Conservation (phyloP, 163 green algal genomes). For the Chloroidium sp. region DNA sequence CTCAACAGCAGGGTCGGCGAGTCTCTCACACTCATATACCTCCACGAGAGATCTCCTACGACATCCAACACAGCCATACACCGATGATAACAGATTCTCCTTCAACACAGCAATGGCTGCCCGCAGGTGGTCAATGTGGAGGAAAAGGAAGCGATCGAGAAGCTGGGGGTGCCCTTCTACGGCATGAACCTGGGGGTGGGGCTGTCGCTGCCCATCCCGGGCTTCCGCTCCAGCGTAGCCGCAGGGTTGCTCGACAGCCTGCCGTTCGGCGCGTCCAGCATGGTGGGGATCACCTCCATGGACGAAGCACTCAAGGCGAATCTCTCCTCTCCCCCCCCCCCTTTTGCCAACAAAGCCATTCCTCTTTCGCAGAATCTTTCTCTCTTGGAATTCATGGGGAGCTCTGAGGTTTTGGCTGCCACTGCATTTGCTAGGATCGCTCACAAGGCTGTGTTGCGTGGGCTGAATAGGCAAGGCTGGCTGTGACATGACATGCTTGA, state of each 20-base stretch:
- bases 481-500: too few relatives aligned
- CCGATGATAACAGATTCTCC: too few relatives aligned
- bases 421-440: too few relatives aligned
- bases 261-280: conserved; percentile 50
- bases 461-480: too few relatives aligned
- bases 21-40: too few relatives aligned
- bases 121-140: conserved; percentile 50
- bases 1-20: too few relatives aligned
- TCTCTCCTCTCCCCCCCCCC: neutral
- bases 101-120: neutral
- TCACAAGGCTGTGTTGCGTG: too few relatives aligned
- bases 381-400: too few relatives aligned
- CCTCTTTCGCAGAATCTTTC: neutral
- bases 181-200: conserved; percentile 61
- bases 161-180: conserved; percentile 50
- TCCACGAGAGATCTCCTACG: too few relatives aligned
- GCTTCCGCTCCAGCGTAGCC: conserved; percentile 55
- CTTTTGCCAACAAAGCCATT: neutral
- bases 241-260: conserved; percentile 57
- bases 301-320: conserved; percentile 48
- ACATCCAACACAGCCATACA: too few relatives aligned
- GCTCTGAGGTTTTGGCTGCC: too few relatives aligned
- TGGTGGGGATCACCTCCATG: conserved; percentile 49
- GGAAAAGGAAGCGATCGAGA: conserved; percentile 47
- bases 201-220: conserved; percentile 49